These are phyloP conservation scores for Trichophyton simii DNA, from an alignment of 2,329 filamentous ascomycete genomes.

Conservation along the genomic window DNA sequence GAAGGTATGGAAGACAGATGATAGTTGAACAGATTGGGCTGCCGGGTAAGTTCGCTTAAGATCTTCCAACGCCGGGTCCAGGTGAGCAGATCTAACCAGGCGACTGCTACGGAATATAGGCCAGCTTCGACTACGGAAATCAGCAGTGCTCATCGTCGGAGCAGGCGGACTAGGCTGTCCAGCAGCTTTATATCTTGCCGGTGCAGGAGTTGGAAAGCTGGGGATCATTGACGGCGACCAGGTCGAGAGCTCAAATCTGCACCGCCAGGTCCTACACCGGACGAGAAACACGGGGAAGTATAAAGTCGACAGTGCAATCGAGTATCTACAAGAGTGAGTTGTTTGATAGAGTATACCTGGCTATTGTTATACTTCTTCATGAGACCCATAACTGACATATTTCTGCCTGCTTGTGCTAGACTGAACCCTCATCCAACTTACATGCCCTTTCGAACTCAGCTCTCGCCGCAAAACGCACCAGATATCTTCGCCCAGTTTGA, in stretches of 20 bases:
- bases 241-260: constrained; percentile 82
- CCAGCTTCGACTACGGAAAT: constrained; percentile 58
- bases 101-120: constrained; percentile 36
- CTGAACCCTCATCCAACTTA: constrained; percentile 63
- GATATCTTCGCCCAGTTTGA: constrained; percentile 60
- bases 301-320: constrained; percentile 68
- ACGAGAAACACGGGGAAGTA: constrained; percentile 56
- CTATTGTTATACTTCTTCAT: not conserved
- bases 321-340: constrained; percentile 44
- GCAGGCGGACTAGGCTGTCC: constrained; percentile 85
- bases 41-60: constrained; percentile 39
- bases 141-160: constrained; percentile 69
- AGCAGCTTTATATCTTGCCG: constrained; percentile 82
- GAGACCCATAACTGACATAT: not conserved
- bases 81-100: not conserved
- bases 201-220: constrained; percentile 70
- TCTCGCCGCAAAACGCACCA: constrained; percentile 56
- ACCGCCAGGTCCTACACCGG: constrained; percentile 77
- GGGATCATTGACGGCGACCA: constrained; percentile 78
- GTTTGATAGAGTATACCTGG: not conserved
- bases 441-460: constrained; percentile 48
- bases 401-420: constrained; percentile 27
- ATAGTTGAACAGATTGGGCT: constrained; percentile 74
- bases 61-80: not conserved
- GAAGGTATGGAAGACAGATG: constrained; percentile 79